Base-by-base conservation (phyloP, 2,329 filamentous ascomycete species). In the Neonectria coccinea region DNA sequence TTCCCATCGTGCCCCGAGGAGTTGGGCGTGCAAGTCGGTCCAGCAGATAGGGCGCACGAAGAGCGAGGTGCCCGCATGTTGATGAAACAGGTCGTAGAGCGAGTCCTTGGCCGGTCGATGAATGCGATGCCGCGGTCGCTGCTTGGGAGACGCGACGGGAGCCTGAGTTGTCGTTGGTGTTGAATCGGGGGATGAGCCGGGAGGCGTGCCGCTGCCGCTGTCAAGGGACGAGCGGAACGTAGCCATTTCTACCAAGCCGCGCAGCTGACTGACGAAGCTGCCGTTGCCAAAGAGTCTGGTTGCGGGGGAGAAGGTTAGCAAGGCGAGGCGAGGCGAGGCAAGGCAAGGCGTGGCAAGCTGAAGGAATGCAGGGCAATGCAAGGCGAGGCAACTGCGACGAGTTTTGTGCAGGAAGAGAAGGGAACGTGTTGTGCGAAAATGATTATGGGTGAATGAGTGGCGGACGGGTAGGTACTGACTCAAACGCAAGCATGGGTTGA, bases 21-120 rank as follows among this genome's bases (percentile, higher is more conserved):
- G 75, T 47, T 77, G 73, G 10, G 79, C 70, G 64, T 89, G 86
- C 1, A 79, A 61, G 58, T 88, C 85, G 16, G 83, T 87, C 86
- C 86, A 89, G 71, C 80, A 83, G 50, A 87, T 82, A 2, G 86
- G 86, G 27, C 82, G 79, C 52, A 85, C 75, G 63, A 83, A 87
- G 20, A 89, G 83, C 0, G 82, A 79, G 0, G 73, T 75, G 47
- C 84, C 82, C 36, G 80, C 74, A 70, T 88, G 72, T 22, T 84
- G 78, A 64, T 83, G 81, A 64, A 89, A 78, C 48, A 86, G 79
- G 65, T 85, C 84, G 70, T 83, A 84, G 22, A 89, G 77, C 0
- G 86, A 88, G 20, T 82, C 82, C 20, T 77, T 75, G 48, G 82
- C 80, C 0, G 85, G 83, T 3, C 77, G 77, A 10, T 73, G 80